Percentiles rank a stretch among this genome's conserved stretches.
These are phyloP conservation scores for Pistacia atlantica DNA, from an alignment of 345 rosid species.

Conservation along the genomic window DNA sequence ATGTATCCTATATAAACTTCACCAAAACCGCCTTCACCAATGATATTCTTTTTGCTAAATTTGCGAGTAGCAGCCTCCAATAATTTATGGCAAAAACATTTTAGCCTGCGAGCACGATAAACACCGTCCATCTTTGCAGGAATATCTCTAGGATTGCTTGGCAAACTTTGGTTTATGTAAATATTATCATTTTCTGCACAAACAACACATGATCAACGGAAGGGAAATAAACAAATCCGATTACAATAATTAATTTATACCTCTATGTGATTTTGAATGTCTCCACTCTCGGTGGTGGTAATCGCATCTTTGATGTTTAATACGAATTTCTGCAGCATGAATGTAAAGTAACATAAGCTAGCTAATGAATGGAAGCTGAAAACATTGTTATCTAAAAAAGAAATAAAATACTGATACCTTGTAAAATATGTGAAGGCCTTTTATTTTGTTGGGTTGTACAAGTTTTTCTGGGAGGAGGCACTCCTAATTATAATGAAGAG, in stretches of 20 bases:
- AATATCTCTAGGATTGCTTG: too few species aligned
- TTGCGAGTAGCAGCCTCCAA: constrained; percentile 38
- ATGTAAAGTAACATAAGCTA: not conserved
- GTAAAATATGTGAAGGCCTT: not conserved
- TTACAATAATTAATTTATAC: not conserved
- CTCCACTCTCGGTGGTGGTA: not conserved
- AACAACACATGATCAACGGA: not conserved
- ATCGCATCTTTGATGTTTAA: not conserved
- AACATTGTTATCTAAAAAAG: not conserved
- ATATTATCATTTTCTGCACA: not conserved
- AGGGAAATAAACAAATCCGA: not conserved
- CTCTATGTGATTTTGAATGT: not conserved
- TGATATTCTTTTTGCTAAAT: constrained; percentile 33
- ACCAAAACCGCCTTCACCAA: constrained; percentile 64
- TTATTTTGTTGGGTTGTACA: not conserved
- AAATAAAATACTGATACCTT: not conserved
- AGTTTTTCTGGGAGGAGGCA: not conserved
- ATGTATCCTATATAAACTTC: constrained; percentile 47
- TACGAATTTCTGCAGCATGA: constrained; percentile 8
- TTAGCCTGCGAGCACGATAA: constrained; percentile 20
- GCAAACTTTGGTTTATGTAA: not conserved
- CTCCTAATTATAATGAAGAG: not conserved
- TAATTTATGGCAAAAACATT: constrained; percentile 25
- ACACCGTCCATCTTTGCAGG: not conserved
- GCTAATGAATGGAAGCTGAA: not conserved